Evolutionary conservation across 1,284 basidiomycete genomes (phyloP).

Genomic region (Apiotrichum veenhuisii): DNA sequence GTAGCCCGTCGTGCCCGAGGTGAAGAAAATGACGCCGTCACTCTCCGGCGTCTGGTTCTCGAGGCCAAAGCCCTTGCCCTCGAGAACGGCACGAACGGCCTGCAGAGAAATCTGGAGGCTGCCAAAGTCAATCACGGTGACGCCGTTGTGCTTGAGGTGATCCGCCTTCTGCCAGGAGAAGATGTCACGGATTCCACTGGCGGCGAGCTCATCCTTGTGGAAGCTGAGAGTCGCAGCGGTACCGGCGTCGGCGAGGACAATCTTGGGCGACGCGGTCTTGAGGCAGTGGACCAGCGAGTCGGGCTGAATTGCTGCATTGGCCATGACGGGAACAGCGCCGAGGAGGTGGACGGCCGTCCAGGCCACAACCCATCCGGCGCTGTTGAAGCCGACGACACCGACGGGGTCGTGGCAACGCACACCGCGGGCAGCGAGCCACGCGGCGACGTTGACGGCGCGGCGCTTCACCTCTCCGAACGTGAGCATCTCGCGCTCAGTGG

Average conservation of each 20-base stretch:
- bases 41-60: slow-evolving; percentile 29
- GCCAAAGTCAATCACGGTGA: slow-evolving; percentile 7
- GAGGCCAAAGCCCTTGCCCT: slow-evolving; percentile 14
- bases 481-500: slow-evolving; percentile 16
- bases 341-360: slow-evolving; percentile 39
- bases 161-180: slow-evolving; percentile 10
- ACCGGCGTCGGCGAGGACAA: slow-evolving; percentile 37
- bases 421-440: slow-evolving; percentile 33
- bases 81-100: not conserved
- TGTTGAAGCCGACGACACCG: slow-evolving; percentile 39
- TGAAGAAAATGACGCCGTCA: slow-evolving; percentile 42
- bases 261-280: slow-evolving; percentile 23
- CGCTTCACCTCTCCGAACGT: slow-evolving; percentile 31
- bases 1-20: slow-evolving; percentile 33
- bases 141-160: slow-evolving; percentile 8
- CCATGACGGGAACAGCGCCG: slow-evolving; percentile 37
- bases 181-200: not conserved
- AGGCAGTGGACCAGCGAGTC: slow-evolving; percentile 28
- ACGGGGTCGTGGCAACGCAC: slow-evolving; percentile 29
- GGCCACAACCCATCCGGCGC: slow-evolving; percentile 27
- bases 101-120: not conserved
- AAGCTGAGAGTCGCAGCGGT: slow-evolving; percentile 3
- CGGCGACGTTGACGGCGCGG: slow-evolving; percentile 24
- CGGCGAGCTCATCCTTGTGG: not conserved
- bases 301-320: slow-evolving; percentile 34